Base-by-base conservation (phyloP, 768 basidiomycete genomes). In the Tylopilus subfusipes region DNA sequence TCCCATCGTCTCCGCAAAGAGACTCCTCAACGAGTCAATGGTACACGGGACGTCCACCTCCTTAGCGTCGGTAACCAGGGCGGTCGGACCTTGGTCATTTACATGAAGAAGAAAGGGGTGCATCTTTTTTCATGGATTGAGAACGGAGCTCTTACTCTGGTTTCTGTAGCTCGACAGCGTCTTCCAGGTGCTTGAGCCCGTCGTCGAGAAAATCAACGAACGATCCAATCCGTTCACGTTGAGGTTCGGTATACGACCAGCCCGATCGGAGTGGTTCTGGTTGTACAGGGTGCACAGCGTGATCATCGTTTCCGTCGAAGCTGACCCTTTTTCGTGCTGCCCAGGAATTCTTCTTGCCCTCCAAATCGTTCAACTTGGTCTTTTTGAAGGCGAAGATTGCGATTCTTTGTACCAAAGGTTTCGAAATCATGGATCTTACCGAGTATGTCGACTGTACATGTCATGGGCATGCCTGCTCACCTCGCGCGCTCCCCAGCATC, bases 351-450 rank as follows among this genome's bases (percentile, higher is more conserved):
- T 95, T 92, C 82, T 72, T 96, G 45, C 93, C 91, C 2, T 93
- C 90, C 0, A 93, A 97, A 66, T 87, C 94, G 0, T 92, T 84
- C 58, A 90, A 93, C 65, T 76, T 98, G 40, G 85, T 93, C 57
- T 98, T 98, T 80, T 76, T 98, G 53, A 94, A 95, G 68, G 89
- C 90, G 9, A 90, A 89, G 73, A 89, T 99, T 57, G 94, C 90
- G 4, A 90, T 99, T 52, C 80, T 97, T 25, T 95, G 95, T 62
- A 85, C 90, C 0, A 92, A 91, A 65, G 94, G 95, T 39, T 98
- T 98, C 63, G 95, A 98, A 71, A 96, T 98, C 63, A 98, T 98
- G 90, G 93, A 98, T 62, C 79, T 98, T 38, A 84, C 85, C 22
- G 91, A 95, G 90, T 96, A 75, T 42, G 90, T 69, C 22, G 8